Evolutionary conservation across 2,329 filamentous ascomycete genomes (phyloP).

Genomic region (Stemphylium lycopersici): DNA sequence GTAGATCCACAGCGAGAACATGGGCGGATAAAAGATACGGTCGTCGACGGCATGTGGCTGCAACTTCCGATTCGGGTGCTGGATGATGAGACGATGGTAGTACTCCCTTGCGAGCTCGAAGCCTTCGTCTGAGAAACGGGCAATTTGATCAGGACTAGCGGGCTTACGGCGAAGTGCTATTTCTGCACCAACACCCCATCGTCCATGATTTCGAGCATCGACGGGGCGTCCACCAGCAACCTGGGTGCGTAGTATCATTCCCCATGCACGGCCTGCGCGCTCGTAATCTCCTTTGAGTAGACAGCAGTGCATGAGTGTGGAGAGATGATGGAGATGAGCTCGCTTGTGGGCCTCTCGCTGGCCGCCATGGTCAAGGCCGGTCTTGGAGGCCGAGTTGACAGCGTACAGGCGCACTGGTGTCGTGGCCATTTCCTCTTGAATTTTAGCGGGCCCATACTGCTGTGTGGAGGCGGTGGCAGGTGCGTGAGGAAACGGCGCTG

Average conservation of each 20-base stretch:
- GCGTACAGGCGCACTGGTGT: constrained; percentile 52
- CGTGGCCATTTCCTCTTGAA: constrained; percentile 50
- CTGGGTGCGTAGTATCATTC: constrained; percentile 70
- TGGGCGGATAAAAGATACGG: constrained; percentile 78
- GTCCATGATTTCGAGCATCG: constrained; percentile 71
- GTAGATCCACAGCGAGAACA: constrained; percentile 83
- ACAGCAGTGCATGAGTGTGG: constrained; percentile 73
- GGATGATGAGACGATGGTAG: constrained; percentile 78
- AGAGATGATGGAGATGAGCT: constrained; percentile 70
- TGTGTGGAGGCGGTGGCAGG: constrained; percentile 29
- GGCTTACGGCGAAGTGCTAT: constrained; percentile 68
- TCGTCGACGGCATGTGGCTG: constrained; percentile 67
- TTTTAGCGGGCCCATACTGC: constrained; percentile 23
- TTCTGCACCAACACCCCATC: constrained; percentile 87
- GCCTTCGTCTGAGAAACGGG: constrained; percentile 49
- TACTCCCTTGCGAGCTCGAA: constrained; percentile 69
- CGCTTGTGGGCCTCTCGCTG: constrained; percentile 47
- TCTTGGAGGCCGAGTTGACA: constrained; percentile 23
- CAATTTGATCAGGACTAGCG: background rate
- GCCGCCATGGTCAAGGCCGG: constrained; percentile 12
- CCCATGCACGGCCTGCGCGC: constrained; percentile 77
- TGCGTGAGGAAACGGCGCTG: constrained; percentile 54
- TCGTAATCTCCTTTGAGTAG: constrained; percentile 72
- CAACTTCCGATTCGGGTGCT: constrained; percentile 70
- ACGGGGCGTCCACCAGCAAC: constrained; percentile 60